phyloP scores from a whole-genome alignment of 225 moss, liverwort and hornwort species.

The Marchantia paleacea region DNA sequence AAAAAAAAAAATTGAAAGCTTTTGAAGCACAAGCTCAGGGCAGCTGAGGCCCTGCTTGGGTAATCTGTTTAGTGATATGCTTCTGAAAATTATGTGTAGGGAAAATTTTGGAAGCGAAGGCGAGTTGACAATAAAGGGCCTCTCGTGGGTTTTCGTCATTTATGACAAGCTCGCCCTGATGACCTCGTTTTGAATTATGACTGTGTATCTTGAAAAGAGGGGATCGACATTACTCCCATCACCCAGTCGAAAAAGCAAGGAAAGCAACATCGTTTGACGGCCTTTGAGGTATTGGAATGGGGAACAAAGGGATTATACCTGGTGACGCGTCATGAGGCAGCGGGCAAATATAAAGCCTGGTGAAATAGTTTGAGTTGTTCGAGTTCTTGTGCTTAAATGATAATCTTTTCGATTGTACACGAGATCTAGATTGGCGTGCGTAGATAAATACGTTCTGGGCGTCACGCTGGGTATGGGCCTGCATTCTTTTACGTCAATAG shows the following conservation, averaged over 20 bases:
- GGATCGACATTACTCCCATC: background rate
- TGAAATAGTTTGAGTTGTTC: background rate
- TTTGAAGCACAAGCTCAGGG: background rate
- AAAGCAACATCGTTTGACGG: background rate
- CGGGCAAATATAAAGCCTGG: background rate
- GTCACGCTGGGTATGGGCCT: conserved; percentile 1
- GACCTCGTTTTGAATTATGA: background rate
- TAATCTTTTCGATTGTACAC: background rate
- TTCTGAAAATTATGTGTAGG: conserved; percentile 2
- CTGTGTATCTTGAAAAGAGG: background rate
- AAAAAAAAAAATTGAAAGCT: too few species aligned
- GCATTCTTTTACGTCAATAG: background rate
- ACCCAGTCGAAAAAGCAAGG: background rate
- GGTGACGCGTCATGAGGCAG: background rate
- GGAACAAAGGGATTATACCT: background rate
- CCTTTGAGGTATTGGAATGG: background rate
- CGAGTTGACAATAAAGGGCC: background rate
- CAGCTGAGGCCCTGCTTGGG: background rate
- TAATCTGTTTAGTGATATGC: background rate
- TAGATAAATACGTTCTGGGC: background rate
- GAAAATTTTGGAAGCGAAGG: background rate
- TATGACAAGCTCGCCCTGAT: background rate
- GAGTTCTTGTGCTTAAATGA: conserved; percentile 2
- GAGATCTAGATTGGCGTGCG: conserved; percentile 5
- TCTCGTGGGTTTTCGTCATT: conserved; percentile 11